Evolutionary conservation across 2,329 filamentous ascomycete species (phyloP).

Genomic region (Xylaria sp.): DNA sequence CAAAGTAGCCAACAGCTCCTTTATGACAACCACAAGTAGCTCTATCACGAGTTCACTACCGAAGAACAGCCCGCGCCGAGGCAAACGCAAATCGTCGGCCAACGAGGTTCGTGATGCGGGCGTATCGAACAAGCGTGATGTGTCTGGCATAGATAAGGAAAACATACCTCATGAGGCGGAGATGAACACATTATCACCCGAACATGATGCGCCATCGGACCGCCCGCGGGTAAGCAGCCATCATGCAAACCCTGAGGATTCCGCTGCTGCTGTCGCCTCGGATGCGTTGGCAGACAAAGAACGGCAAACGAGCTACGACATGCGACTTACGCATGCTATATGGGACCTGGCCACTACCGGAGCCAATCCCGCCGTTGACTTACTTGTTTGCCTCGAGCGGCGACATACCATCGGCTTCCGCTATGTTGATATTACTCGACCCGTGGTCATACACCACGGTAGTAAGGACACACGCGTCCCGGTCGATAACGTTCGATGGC

Average conservation of each 20-base stretch:
- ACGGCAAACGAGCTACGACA: constrained; percentile 78
- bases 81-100: constrained; percentile 58
- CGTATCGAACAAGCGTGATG: constrained; percentile 44
- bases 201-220: constrained; percentile 58
- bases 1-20: constrained; percentile 92
- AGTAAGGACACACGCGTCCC: constrained; percentile 89
- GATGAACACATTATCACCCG: constrained; percentile 40
- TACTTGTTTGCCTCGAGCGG: constrained; percentile 90
- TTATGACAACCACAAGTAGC: constrained; percentile 89
- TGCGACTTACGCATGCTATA: constrained; percentile 85
- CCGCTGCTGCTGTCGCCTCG: constrained; percentile 58
- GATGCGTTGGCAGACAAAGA: constrained; percentile 71
- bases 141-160: constrained; percentile 56
- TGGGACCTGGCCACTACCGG: constrained; percentile 92
- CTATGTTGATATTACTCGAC: constrained; percentile 92
- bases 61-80: constrained; percentile 62
- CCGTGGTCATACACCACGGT: constrained; percentile 93
- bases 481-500: constrained; percentile 92
- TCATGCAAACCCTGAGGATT: constrained; percentile 35
- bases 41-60: constrained; percentile 81
- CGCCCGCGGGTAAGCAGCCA: constrained; percentile 37
- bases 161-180: constrained; percentile 45
- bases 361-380: constrained; percentile 91
- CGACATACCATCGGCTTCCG: constrained; percentile 92
- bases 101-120: constrained; percentile 44